Base-by-base conservation (phyloP, 78 protist genomes). In the Capsaspora owczarzaki region DNA sequence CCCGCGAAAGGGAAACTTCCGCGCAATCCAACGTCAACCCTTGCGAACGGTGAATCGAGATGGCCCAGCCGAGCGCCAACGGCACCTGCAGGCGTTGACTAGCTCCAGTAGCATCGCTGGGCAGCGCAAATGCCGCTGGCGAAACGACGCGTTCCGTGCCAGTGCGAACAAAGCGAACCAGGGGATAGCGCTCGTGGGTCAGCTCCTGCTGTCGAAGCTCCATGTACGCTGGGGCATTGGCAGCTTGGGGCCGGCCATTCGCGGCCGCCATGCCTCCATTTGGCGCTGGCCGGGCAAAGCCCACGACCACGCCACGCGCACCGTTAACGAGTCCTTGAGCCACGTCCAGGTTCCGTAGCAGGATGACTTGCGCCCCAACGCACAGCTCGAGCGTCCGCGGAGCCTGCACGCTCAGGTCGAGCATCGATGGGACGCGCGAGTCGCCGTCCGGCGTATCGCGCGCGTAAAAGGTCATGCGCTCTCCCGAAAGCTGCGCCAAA, bases 41-140 rank as follows among this genome's bases (percentile, higher is more conserved):
- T 77, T 92, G 95, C 42, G 84, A n/a, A 70, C 89, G 89, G 68
- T 92, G 95, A 63, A 92, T 89, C 10, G 93, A 87, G 42, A 85
- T 33, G 35, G 95, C 93, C 91, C 91, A 92, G 6, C 93, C 95
- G 20, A 89, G 79, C 14, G 63, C 82, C 14, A 92, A 68, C 6
- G 95, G 95, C 25, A 92, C 37, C 79, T 92, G 95, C 47, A n/a
- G 68, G 68, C 68, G 38, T 25, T 23, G n/a, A 10, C n/a, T 49
- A 10, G 56, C 56, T 16, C 16, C 56, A 49, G 10, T 20, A 20
- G 56, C n/a, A 49, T 16, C 56, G 16, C n/a, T 20, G 56, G 56
- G 56, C 10, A 49, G 56, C 56, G 56, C 10, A 49, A 49, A 49
- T n/a, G n/a, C n/a, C n/a, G n/a, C n/a, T n/a, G n/a, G n/a, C n/a